phyloP scores from a whole-genome alignment of 257 asterid species.

The Salvia hispanica region DNA sequence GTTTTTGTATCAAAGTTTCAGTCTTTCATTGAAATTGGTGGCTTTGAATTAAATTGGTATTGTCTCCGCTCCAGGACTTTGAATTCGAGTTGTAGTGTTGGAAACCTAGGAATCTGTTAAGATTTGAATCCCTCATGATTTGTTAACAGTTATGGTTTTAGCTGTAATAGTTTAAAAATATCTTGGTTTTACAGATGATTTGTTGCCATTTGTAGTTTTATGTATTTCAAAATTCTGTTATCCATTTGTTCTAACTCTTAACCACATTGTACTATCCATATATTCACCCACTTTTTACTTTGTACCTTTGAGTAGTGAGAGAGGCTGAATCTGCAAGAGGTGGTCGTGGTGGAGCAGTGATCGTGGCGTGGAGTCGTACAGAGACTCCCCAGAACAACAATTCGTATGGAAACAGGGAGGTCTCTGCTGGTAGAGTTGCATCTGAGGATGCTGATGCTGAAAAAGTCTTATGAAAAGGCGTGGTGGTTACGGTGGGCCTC shows the following conservation, averaged over 20 bases:
- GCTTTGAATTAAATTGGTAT: background rate
- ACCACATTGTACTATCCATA: background rate
- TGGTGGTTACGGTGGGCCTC: slow-evolving; percentile 72
- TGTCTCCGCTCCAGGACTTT: background rate
- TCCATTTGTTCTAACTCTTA: background rate
- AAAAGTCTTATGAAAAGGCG: slow-evolving; percentile 61
- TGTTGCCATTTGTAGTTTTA: background rate
- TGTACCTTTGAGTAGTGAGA: slow-evolving; percentile 49
- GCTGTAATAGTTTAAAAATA: background rate
- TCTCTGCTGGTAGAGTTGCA: slow-evolving; percentile 53
- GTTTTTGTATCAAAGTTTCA: background rate
- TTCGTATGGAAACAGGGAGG: slow-evolving; percentile 51
- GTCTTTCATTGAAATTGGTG: background rate
- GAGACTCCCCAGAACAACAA: slow-evolving; percentile 47
- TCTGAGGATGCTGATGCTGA: slow-evolving; percentile 50
- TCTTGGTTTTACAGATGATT: background rate
- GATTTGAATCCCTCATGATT: no score
- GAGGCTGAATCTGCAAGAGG: slow-evolving; percentile 67
- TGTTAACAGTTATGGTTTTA: no score
- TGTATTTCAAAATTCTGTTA: background rate
- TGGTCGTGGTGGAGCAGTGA: slow-evolving; percentile 65
- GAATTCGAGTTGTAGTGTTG: background rate
- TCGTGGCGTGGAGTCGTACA: slow-evolving; percentile 66
- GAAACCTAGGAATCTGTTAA: background rate
- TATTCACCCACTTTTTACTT: background rate